Evolutionary conservation across 1,284 basidiomycete genomes (phyloP).

Genomic region (Anthracocystis panici-leucophaei): DNA sequence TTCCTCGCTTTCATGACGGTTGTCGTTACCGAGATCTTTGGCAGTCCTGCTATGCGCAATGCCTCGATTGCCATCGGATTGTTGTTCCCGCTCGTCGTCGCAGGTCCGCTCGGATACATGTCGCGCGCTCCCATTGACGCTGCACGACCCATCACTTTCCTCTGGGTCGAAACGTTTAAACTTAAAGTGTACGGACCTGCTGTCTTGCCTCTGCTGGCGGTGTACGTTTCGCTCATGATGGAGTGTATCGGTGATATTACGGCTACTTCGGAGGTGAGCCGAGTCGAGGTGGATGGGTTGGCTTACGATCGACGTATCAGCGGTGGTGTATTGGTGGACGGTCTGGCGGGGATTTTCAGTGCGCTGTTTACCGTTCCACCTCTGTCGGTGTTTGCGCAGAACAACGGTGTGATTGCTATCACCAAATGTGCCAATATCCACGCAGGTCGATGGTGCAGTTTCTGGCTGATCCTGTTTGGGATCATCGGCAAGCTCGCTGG

Average conservation of each 20-base stretch:
- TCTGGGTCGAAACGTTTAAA: constrained; percentile 82
- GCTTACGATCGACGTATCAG: constrained; percentile 82
- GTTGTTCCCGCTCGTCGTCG: constrained; percentile 57
- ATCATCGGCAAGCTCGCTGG: constrained; percentile 83
- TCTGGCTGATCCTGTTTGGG: constrained; percentile 62
- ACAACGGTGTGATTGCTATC: constrained; percentile 74
- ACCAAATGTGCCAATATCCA: constrained; percentile 64
- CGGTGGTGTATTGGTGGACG: constrained; percentile 82
- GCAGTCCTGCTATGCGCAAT: constrained; percentile 81
- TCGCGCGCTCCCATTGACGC: constrained; percentile 41
- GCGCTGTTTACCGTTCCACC: constrained; percentile 85
- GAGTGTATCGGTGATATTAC: constrained; percentile 89
- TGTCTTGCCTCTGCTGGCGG: constrained; percentile 83
- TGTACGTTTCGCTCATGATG: constrained; percentile 78
- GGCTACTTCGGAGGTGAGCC: constrained; percentile 83
- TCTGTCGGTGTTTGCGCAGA: constrained; percentile 83
- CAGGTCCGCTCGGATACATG: constrained; percentile 60
- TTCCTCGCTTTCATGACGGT: constrained; percentile 84
- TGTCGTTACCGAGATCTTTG: constrained; percentile 79
- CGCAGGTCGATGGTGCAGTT: constrained; percentile 59
- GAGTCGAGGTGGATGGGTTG: constrained; percentile 71
- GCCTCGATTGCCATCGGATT: constrained; percentile 70
- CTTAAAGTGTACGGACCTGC: constrained; percentile 82
- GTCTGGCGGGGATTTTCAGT: constrained; percentile 76
- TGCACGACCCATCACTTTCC: constrained; percentile 53